Base-by-base conservation (phyloP, 441 rosid genomes). In the Bocquillonia castaneifolia region DNA sequence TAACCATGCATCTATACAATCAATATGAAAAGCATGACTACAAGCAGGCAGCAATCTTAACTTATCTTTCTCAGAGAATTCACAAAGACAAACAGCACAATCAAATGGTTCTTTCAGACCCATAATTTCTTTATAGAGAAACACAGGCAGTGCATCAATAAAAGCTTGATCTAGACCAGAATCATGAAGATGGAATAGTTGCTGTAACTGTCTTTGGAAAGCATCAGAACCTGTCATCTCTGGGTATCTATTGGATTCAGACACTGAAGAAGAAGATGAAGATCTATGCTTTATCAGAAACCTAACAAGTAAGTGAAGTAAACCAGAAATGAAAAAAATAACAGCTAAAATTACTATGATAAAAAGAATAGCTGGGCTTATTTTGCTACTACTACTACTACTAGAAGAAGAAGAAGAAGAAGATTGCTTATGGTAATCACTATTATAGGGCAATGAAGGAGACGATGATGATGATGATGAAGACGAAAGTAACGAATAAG, bases 1-100 rank as follows among this genome's bases (percentile, higher is more conserved):
- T 26, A 89, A 83, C 95, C 95, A 89, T 5, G 83, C 81, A 65
- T 89, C 92, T 29, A 89, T 89, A 63, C 92, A 89, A 66, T 76
- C 77, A 6, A 87, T 69, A 70, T 87, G 95, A 66, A 89, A 89
- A 44, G 95, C 92, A 63, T 88, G 95, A 71, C 88, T 77, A 40
- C 92, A 88, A 29, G 56, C 20, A 0, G 92, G 90, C 48, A 88
- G 83, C 79, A 88, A 74, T 79, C 92, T 85, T 48, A 88, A 80
- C 67, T 81, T 81, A 76, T 88, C 88, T 1, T 69, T 66, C 42
- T 81, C 86, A 0, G 72, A 70, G 74, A 84, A 88, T 68, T 87
- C 95, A 69, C 82, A 83, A 10, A 88, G 80, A 72, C 95, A 88
- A 60, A 88, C 88, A 0, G 90, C 85, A 18, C 95, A 88, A 73